Evolutionary conservation across 176 grass and related monocot genomes (phyloP).

Genomic region (Typha latifolia): DNA sequence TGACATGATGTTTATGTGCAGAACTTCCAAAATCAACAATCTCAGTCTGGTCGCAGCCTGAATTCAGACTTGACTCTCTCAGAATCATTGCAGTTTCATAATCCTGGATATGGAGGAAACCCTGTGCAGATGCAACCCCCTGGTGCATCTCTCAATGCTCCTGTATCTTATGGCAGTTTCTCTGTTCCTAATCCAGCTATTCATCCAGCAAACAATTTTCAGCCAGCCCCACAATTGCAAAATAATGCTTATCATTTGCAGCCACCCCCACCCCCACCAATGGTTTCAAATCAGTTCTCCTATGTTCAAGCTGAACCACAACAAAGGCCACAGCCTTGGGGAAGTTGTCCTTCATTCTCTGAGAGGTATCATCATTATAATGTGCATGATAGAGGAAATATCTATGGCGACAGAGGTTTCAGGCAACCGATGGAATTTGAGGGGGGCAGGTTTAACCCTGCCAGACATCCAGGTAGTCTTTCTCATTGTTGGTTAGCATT

Average conservation of each 20-base stretch:
- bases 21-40: slow-evolving; percentile 63
- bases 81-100: slow-evolving; percentile 41
- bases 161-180: slow-evolving; percentile 28
- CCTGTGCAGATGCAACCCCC: slow-evolving; percentile 29
- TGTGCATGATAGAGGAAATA: slow-evolving; percentile 43
- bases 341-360: slow-evolving; percentile 31
- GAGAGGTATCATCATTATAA: slow-evolving; percentile 39
- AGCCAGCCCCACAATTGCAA: slow-evolving; percentile 30
- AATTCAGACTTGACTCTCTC: slow-evolving; percentile 28
- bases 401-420: slow-evolving; percentile 28
- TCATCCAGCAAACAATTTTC: slow-evolving; percentile 68
- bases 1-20: slow-evolving; percentile 31
- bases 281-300: slow-evolving; percentile 50
- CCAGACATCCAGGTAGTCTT: slow-evolving; percentile 38
- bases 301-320: slow-evolving; percentile 50
- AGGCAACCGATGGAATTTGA: slow-evolving; percentile 50
- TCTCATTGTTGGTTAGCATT: slow-evolving; percentile 4
- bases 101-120: slow-evolving; percentile 37
- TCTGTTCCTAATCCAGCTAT: slow-evolving; percentile 27
- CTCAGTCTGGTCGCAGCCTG: slow-evolving; percentile 30
- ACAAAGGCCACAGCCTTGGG: slow-evolving; percentile 49
- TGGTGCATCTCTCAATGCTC: slow-evolving; percentile 18
- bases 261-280: slow-evolving; percentile 42
- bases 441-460: slow-evolving; percentile 38
- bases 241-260: slow-evolving; percentile 69